These are phyloP conservation scores for Epichloe elymi DNA, from an alignment of 2,329 filamentous ascomycete species.

Conservation along the genomic window DNA sequence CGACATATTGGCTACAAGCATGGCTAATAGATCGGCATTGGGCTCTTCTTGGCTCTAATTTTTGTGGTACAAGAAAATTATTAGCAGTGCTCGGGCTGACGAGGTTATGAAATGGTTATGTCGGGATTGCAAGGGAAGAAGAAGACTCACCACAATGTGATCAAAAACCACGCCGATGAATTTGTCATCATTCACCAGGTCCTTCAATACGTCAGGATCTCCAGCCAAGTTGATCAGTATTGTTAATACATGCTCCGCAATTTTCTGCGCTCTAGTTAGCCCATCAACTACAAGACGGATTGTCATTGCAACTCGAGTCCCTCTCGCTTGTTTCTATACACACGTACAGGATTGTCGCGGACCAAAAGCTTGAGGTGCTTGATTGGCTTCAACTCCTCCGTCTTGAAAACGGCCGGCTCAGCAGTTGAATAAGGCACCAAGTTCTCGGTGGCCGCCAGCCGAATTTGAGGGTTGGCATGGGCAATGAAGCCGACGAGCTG, in stretches of 20 bases:
- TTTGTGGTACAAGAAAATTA: background rate
- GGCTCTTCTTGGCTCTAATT: conserved; percentile 57
- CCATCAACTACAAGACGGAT: background rate
- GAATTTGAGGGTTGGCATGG: conserved; percentile 82
- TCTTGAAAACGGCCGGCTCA: conserved; percentile 74
- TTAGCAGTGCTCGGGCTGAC: no score
- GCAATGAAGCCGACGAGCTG: conserved; percentile 89
- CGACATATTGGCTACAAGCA: conserved; percentile 84
- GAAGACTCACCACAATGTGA: conserved; percentile 54
- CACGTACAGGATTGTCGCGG: conserved; percentile 64
- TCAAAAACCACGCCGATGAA: conserved; percentile 65
- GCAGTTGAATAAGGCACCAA: conserved; percentile 68
- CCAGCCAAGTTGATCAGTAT: conserved; percentile 79
- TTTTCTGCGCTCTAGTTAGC: conserved; percentile 40
- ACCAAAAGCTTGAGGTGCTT: conserved; percentile 79
- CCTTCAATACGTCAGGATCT: conserved; percentile 62
- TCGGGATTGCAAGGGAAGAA: background rate
- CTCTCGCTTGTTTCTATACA: background rate
- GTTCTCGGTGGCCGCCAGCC: conserved; percentile 74
- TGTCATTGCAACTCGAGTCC: background rate
- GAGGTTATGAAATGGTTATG: no score
- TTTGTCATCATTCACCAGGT: conserved; percentile 61
- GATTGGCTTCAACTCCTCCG: conserved; percentile 61
- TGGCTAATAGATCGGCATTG: conserved; percentile 73
- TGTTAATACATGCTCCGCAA: conserved; percentile 83